These are phyloP conservation scores for Fragaria vesca DNA, from an alignment of 306 rosid species.

Conservation along the genomic window DNA sequence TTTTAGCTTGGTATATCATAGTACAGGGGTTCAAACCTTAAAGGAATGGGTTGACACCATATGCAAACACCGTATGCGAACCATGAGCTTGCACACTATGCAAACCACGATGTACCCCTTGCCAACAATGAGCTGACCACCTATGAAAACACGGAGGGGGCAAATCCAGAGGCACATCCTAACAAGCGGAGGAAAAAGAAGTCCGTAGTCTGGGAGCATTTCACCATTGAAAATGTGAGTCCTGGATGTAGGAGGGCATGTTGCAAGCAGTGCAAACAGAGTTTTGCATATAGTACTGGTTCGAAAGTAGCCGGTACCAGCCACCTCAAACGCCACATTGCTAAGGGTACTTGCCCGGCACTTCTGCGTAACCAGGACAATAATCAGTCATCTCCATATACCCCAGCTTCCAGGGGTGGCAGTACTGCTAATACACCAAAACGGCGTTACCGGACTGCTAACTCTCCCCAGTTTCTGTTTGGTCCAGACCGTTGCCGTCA, in stretches of 20 bases:
- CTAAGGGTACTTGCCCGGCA: constrained; percentile 83
- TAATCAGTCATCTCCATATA: constrained; percentile 51
- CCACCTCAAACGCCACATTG: constrained; percentile 94
- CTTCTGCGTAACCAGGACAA: constrained; percentile 68
- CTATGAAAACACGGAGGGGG: constrained; percentile 41
- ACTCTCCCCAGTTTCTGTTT: constrained; percentile 59
- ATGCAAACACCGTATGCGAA: constrained; percentile 26
- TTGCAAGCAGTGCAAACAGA: constrained; percentile 91
- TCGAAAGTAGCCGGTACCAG: constrained; percentile 95
- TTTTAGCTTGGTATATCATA: too few species aligned
- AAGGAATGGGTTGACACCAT: neutral
- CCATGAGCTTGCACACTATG: neutral
- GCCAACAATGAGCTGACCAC: constrained; percentile 21
- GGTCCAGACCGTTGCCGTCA: constrained; percentile 85
- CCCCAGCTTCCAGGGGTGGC: constrained; percentile 55
- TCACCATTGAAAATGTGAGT: constrained; percentile 79
- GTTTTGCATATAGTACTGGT: constrained; percentile 96
- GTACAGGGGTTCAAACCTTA: too few species aligned
- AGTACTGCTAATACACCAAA: constrained; percentile 55
- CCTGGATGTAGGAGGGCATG: constrained; percentile 89
- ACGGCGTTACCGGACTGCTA: constrained; percentile 66
- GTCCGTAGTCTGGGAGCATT: constrained; percentile 94
- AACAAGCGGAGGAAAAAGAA: constrained; percentile 84
- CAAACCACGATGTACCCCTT: constrained; percentile 12
- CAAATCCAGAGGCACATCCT: constrained; percentile 64